Conservation (phyloP, 1,284 basidiomycete genomes). For the Prillingera fragicola region DNA sequence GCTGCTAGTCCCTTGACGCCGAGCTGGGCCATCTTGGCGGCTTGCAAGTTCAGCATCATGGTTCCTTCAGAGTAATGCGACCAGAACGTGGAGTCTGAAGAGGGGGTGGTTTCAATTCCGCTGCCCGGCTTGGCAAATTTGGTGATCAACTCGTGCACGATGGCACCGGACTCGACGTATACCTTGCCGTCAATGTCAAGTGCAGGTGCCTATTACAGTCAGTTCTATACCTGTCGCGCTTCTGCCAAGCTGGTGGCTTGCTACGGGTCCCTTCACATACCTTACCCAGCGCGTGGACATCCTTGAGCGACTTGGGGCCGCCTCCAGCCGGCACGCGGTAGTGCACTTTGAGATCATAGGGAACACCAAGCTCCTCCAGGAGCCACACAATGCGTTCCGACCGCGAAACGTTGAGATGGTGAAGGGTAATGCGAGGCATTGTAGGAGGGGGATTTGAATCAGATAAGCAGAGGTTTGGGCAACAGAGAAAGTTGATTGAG, state of each 20-base stretch:
- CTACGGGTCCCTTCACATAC: constrained; percentile 2
- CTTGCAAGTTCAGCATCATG: constrained; percentile 32
- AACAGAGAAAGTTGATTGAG: too few species aligned
- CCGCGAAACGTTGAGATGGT: constrained; percentile 33
- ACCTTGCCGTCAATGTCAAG: constrained; percentile 25
- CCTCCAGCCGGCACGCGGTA: constrained; percentile 16
- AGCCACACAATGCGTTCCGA: constrained; percentile 26
- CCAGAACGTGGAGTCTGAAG: constrained; percentile 27
- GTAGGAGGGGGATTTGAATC: not conserved
- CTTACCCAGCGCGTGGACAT: constrained; percentile 27
- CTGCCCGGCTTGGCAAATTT: not conserved
- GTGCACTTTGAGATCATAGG: constrained; percentile 31
- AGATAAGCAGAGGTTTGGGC: too few species aligned
- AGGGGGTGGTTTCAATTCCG: constrained; percentile 15
- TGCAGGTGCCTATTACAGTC: constrained; percentile 21
- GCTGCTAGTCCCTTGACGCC: too few species aligned
- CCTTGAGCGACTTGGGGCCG: constrained; percentile 25
- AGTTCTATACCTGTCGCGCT: not conserved
- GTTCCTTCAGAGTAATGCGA: constrained; percentile 30
- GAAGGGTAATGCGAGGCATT: constrained; percentile 32
- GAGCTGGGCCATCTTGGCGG: constrained; percentile 16
- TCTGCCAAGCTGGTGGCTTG: not conserved
- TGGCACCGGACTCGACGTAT: constrained; percentile 29
- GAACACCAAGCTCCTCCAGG: constrained; percentile 23
- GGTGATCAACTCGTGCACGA: constrained; percentile 24